These are phyloP conservation scores for Boletus mariae DNA, from an alignment of 1,284 basidiomycete genomes.

Conservation along the genomic window DNA sequence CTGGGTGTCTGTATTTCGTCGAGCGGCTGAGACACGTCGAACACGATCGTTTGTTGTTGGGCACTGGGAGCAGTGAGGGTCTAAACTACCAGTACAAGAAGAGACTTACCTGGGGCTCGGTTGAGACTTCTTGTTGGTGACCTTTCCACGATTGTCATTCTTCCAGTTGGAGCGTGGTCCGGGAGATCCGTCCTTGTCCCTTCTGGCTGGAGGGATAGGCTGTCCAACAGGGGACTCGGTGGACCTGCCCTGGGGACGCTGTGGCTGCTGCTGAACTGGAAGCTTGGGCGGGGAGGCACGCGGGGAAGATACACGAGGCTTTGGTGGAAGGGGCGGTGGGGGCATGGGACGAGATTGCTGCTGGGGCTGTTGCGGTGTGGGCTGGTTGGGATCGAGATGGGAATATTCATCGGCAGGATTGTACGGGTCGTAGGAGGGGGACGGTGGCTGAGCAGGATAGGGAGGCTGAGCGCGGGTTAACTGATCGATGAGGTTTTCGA, in stretches of 20 bases:
- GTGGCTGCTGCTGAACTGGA: slow-evolving; percentile 41
- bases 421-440: slow-evolving; percentile 42
- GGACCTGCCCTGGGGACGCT: slow-evolving; percentile 38
- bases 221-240: slow-evolving; percentile 47
- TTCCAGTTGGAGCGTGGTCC: slow-evolving; percentile 51
- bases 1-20: slow-evolving; percentile 69
- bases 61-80: slow-evolving; percentile 35
- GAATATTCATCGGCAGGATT: slow-evolving; percentile 44
- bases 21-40: slow-evolving; percentile 67
- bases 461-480: slow-evolving; percentile 53
- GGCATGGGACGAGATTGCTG: slow-evolving; percentile 34
- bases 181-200: slow-evolving; percentile 69
- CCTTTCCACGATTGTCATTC: slow-evolving; percentile 40
- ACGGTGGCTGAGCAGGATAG: slow-evolving; percentile 35
- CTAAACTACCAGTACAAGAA: neutral
- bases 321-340: slow-evolving; percentile 48
- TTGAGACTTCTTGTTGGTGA: slow-evolving; percentile 45
- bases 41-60: slow-evolving; percentile 62
- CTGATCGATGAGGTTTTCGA: slow-evolving; percentile 73
- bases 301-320: slow-evolving; percentile 54
- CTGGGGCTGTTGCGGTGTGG: slow-evolving; percentile 34
- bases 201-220: slow-evolving; percentile 37
- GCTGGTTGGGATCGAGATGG: slow-evolving; percentile 42
- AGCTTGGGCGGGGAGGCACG: slow-evolving; percentile 63
- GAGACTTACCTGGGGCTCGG: slow-evolving; percentile 52